Conservation (phyloP, 495 filamentous ascomycete genomes). For the Choiromyces venosus region DNA sequence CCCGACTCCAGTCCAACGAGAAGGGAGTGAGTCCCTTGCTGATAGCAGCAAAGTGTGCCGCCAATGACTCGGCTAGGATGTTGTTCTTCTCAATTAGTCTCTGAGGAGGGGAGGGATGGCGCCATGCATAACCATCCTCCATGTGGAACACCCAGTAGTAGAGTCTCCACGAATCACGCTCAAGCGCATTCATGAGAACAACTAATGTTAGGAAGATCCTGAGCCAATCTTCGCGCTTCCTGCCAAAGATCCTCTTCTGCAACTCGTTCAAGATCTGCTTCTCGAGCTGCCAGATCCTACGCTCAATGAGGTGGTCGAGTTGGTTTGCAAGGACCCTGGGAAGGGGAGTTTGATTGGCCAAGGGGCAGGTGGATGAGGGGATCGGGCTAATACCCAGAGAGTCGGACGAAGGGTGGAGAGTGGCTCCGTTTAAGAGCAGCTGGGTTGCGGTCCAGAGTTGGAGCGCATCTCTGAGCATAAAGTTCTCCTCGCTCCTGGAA, state of each 20-base stretch:
- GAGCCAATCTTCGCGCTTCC: slow-evolving; percentile 42
- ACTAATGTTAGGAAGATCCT: slow-evolving; percentile 38
- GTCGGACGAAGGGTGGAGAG: slow-evolving; percentile 36
- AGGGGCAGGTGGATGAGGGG: slow-evolving; percentile 28
- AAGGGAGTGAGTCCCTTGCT: slow-evolving; percentile 43
- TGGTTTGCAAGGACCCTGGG: slow-evolving; percentile 40
- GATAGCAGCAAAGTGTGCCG: slow-evolving; percentile 41
- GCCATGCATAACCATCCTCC: slow-evolving; percentile 40
- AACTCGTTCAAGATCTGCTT: slow-evolving; percentile 41
- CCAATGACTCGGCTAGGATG: slow-evolving; percentile 38
- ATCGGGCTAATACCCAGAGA: slow-evolving; percentile 36
- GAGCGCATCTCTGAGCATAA: slow-evolving; percentile 37
- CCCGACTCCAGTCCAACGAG: slow-evolving; percentile 41
- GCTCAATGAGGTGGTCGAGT: slow-evolving; percentile 42
- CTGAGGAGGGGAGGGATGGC: slow-evolving; percentile 37
- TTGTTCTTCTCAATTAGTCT: slow-evolving; percentile 41
- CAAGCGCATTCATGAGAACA: slow-evolving; percentile 41
- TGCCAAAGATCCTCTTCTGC: slow-evolving; percentile 40
- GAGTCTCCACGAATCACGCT: slow-evolving; percentile 42
- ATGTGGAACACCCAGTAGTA: slow-evolving; percentile 43
- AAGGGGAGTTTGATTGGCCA: slow-evolving; percentile 31
- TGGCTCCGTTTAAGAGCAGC: slow-evolving; percentile 37
- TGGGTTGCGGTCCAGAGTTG: slow-evolving; percentile 41
- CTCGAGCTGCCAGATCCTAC: slow-evolving; percentile 41
- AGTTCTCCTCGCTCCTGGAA: slow-evolving; percentile 38